Evolutionary conservation across 805 yeast genomes (phyloP).

Genomic region (Cyberlindnera maritima): DNA sequence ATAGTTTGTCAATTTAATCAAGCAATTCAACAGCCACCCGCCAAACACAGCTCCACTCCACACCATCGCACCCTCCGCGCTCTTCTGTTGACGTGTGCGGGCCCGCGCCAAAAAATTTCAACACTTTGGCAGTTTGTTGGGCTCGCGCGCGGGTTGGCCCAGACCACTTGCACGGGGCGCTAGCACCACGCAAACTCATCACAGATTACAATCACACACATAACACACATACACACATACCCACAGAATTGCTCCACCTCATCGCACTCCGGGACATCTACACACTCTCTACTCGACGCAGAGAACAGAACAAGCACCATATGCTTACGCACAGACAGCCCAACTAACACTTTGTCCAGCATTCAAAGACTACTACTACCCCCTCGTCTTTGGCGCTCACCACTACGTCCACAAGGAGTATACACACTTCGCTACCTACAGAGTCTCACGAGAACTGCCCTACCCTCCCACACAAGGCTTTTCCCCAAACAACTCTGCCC

Average conservation of each 20-base stretch:
- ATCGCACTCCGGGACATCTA: neutral
- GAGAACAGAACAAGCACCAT: conserved; percentile 1
- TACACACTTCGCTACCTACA: conserved; percentile 4
- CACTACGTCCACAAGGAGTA: conserved; percentile 14
- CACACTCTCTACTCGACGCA: neutral
- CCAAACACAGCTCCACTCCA: neutral
- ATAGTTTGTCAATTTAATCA: neutral
- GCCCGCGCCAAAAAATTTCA: conserved; percentile 15
- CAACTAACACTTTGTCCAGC: conserved; percentile 8
- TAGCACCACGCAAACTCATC: neutral
- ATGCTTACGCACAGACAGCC: neutral
- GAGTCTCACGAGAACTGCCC: conserved; percentile 1
- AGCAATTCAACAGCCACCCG: neutral
- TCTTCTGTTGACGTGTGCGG: conserved; percentile 12
- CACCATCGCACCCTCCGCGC: conserved; percentile 3
- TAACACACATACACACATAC: neutral
- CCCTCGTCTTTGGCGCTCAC: conserved; percentile 11
- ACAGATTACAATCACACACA: too few relatives aligned
- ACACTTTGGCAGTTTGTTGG: conserved; percentile 16
- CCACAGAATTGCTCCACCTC: neutral
- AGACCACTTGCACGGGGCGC: neutral
- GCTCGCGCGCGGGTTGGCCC: conserved; percentile 2
- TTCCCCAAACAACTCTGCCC: neutral
- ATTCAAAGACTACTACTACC: conserved; percentile 17
- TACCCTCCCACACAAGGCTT: conserved; percentile 3